Evolutionary conservation across 169 alveolate genomes (phyloP), one percentile per base, ranked within the genome.

Genomic region (Cyclospora cayetanensis): DNA sequence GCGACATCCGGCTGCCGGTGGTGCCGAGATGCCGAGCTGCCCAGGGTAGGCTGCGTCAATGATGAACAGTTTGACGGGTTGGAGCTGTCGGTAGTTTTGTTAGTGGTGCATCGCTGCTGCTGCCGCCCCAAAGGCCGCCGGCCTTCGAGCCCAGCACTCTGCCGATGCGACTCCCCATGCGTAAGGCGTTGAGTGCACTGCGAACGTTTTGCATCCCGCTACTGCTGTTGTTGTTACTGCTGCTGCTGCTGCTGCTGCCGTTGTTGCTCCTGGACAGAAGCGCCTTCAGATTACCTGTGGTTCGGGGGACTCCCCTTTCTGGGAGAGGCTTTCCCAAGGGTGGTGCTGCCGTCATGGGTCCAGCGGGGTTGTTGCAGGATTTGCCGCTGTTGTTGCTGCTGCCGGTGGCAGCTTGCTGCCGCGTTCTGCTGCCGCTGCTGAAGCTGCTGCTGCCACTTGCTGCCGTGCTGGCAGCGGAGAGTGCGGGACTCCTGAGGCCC

Each of bases 371-470:
- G 11, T 18, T 35, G 34, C 37, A 20, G 35, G 39, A 11, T 4
- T n/a, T 63, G 74, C 74, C 27, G 25, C 34, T 20, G 37, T n/a
- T 63, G 74, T 35, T 63, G 74, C 34, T 9, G 74, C 25, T 3
- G 34, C 74, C 27, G 39, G 20, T 63, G 20, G 74, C 37, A 27
- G 20, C 39, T n/a, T 63, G 74, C 7, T 63, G 74, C 74, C 74
- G 74, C 74, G 15, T n/a, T 35, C 74, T 63, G 74, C 34, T 63
- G 74, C 12, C 27, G 74, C 74, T 63, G 74, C n/a, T n/a, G n/a
- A n/a, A n/a, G n/a, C n/a, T n/a, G n/a, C n/a, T n/a, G n/a, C 60
- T 46, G 60, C 60, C 20, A 22, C 20, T 46, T 46, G 60, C 60
- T 46, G 60, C 60, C 11, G 60, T 46, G 74, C 74, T 63, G 74